Percentiles rank a stretch among this genome's conserved stretches.
These are phyloP conservation scores for Rhizopus arrhizus DNA, from an alignment of 371 early-diverging fungal species.

Conservation along the genomic window DNA sequence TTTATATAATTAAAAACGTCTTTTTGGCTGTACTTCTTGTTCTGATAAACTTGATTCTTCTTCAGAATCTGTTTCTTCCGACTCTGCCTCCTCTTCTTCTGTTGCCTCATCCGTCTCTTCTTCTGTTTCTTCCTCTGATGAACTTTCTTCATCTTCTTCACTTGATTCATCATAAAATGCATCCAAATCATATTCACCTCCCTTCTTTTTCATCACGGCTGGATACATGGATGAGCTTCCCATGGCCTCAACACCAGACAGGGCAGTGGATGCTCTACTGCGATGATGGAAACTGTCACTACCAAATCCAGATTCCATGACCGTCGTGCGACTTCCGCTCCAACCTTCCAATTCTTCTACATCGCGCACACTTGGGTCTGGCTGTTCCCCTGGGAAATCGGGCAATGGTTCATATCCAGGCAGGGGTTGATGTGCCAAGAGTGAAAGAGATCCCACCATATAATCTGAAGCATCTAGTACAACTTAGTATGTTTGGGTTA, in stretches of 20 bases:
- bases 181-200: constrained; percentile 61
- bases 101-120: constrained; percentile 24
- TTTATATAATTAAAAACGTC: not conserved
- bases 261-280: constrained; percentile 40
- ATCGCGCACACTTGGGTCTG: constrained; percentile 70
- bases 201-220: constrained; percentile 40
- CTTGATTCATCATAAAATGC: constrained; percentile 58
- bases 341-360: constrained; percentile 51
- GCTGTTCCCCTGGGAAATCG: constrained; percentile 77
- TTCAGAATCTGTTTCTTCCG: constrained; percentile 10
- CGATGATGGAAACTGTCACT: constrained; percentile 49
- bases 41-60: constrained; percentile 11
- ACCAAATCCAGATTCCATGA: constrained; percentile 60
- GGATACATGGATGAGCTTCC: constrained; percentile 42
- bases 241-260: constrained; percentile 50
- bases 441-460: constrained; percentile 82
- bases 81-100: constrained; percentile 11
- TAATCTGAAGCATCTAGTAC: constrained; percentile 59
- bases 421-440: constrained; percentile 71
- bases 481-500: not conserved
- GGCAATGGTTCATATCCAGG: constrained; percentile 82
- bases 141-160: constrained; percentile 32
- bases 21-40: not conserved
- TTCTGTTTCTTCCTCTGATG: constrained; percentile 28
- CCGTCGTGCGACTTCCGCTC: constrained; percentile 46